Percentiles rank a stretch among this genome's conserved stretches.
Evolutionary conservation across 768 basidiomycete species (phyloP).

Genomic region (Arthromyces matolae): DNA sequence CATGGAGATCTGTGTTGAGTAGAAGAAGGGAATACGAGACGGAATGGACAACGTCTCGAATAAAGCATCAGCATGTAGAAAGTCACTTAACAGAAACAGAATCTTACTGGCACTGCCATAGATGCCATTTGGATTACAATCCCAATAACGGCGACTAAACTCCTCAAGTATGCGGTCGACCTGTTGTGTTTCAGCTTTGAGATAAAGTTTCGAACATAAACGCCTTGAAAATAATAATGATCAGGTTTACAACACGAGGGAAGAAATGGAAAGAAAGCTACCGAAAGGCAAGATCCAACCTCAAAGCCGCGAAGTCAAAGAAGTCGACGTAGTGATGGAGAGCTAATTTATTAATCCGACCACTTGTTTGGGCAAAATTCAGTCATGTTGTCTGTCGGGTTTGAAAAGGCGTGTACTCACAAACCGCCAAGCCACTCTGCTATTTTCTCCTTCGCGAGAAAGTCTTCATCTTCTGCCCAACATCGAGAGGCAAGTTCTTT

Average conservation of each 20-base stretch:
- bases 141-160: conserved; percentile 88
- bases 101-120: conserved; percentile 81
- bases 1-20: conserved; percentile 95
- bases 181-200: conserved; percentile 97
- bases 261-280: conserved; percentile 25
- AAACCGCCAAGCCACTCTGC: conserved; percentile 93
- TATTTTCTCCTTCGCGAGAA: conserved; percentile 85
- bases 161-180: conserved; percentile 94
- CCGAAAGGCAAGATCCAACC: conserved; percentile 91
- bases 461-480: conserved; percentile 83
- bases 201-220: conserved; percentile 85
- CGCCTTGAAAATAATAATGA: no score
- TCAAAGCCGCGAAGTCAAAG: conserved; percentile 82
- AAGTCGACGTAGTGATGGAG: conserved; percentile 79
- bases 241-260: neutral
- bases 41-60: conserved; percentile 86
- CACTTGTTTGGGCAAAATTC: conserved; percentile 44
- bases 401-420: conserved; percentile 49
- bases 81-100: conserved; percentile 4
- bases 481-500: conserved; percentile 73
- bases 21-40: conserved; percentile 90
- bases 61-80: conserved; percentile 4
- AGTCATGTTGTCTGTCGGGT: conserved; percentile 3
- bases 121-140: conserved; percentile 79
- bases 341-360: conserved; percentile 68